These are phyloP conservation scores for Ogataea polymorpha DNA, from an alignment of 805 yeast species.

Conservation along the genomic window DNA sequence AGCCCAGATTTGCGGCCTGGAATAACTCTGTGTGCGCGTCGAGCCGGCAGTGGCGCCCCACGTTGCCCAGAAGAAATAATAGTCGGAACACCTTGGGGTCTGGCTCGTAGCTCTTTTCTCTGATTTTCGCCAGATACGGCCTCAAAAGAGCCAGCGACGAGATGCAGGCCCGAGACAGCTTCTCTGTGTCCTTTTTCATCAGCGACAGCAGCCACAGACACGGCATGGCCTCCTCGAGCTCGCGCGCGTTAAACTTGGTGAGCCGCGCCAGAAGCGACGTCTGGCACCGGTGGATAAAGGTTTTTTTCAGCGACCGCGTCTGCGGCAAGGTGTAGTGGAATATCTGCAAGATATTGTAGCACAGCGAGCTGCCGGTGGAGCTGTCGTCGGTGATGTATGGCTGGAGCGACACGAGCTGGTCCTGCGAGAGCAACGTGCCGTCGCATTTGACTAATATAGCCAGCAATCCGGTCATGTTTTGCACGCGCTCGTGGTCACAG, in stretches of 20 bases:
- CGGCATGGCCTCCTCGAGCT: conserved; percentile 73
- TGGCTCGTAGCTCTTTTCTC: conserved; percentile 19
- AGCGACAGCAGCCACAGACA: conserved; percentile 56
- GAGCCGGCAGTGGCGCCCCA: conserved; percentile 69
- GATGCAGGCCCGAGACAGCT: conserved; percentile 59
- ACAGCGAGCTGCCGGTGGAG: conserved; percentile 37
- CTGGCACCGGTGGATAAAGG: conserved; percentile 49
- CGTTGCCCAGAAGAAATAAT: conserved; percentile 61
- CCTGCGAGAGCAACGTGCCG: conserved; percentile 55
- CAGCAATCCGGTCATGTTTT: conserved; percentile 45
- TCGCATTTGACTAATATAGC: conserved; percentile 54
- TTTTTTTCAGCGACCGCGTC: conserved; percentile 44
- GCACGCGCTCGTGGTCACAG: conserved; percentile 30
- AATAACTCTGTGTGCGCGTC: conserved; percentile 44
- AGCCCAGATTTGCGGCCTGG: conserved; percentile 36
- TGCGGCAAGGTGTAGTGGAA: conserved; percentile 48
- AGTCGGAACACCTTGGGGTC: conserved; percentile 54
- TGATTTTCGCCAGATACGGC: conserved; percentile 39
- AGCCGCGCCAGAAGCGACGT: conserved; percentile 49
- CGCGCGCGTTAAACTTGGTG: conserved; percentile 57
- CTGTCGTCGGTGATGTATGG: conserved; percentile 56
- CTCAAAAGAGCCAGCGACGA: conserved; percentile 53
- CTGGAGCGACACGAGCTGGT: conserved; percentile 62
- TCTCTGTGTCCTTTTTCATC: conserved; percentile 42
- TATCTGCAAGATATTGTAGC: conserved; percentile 52